Base-by-base conservation (phyloP, 495 filamentous ascomycete genomes). In the Hypoxylon fragiforme region DNA sequence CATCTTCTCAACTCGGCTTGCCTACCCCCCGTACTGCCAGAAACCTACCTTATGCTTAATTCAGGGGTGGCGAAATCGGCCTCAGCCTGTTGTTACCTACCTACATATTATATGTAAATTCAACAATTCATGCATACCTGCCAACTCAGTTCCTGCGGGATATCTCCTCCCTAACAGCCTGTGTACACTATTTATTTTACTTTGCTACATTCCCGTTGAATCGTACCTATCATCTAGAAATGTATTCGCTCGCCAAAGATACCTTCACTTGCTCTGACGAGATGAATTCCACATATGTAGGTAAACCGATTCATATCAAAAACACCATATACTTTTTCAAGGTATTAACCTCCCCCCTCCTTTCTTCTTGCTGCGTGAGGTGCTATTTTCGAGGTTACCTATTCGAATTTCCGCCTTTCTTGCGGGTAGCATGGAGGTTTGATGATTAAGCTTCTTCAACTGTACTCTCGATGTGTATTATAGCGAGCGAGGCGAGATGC, bases 61-160 rank as follows among this genome's bases (percentile, higher is more conserved):
- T 42, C 58, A 60, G 37, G 51, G 52, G 58, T 52, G 58, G 51
- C 58, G 58, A 61, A 26, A 56, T 61, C 58, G 58, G 58, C 51
- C 36, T 51, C 37, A 44, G 35, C 36, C 38, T 55, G 31, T 44
- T 43, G 39, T 32, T 42, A 35, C 41, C 43, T 26, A 4, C 11
- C 8, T 37, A 13, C 30, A 18, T 35, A 30, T 18, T 21, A 50
- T 44, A n/a, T n/a, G n/a, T n/a, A 39, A 24, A 51, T 31, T 19
- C 38, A 54, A 40, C 31, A 35, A 28, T 31, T 14, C 41, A 56
- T 51, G n/a, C n/a, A n/a, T n/a, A 26, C 24, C 41, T 50, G 30
- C 50, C 43, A 49, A 34, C 44, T 45, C 39, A 18, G 20, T 40
- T 15, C 39, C 36, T 22, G 21, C 35, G 37, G 40, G 44, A 31